Base-by-base conservation (phyloP, 352 stramenopile species). In the Globisporangium cystogenes region DNA sequence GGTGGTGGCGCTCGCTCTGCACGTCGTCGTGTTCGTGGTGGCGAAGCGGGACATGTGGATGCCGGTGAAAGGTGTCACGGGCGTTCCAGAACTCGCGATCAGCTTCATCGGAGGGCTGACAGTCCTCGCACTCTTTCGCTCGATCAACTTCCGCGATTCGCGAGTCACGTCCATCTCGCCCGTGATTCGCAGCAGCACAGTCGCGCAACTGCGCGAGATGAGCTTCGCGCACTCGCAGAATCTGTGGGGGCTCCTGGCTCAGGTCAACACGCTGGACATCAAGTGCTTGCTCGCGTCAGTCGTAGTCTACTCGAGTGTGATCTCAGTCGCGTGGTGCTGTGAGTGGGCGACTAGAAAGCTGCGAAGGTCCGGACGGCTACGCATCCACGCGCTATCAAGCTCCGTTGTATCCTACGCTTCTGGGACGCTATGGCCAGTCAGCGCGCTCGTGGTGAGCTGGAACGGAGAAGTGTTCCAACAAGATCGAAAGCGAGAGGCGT, bases 81-180 rank as follows among this genome's bases (percentile, higher is more conserved):
- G 57, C 0, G 41, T 67, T 5, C 51, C 57, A n/a, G 65, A 70
- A 40, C 66, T 65, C 39, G 47, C 51, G 2, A 27, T 73, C 29
- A 67, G 23, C 23, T 57, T 70, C 15, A 35, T 73, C 11, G 55
- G 54, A 7, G 36, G 31, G 4, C 42, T 60, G 21, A 59, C 57
- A 12, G 55, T 49, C 21, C 20, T 65, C 20, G 40, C 49, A 1
- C 45, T 59, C 42, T 53, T 57, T 27, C 50, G 49, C 15, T 37
- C 56, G n/a, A 49, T 53, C 15, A 15, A 8, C 12, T 62, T 59
- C 11, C 50, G 43, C 16, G 51, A 58, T 26, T 49, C 49, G 12
- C 53, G 44, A 6, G 8, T 62, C 7, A 7, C 47, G 26, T 52
- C 36, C 11, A 48, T 62, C 29, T 12, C 31, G 2, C 23, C 53